Evolutionary conservation across 2,329 filamentous ascomycete species (phyloP), one percentile per base, ranked within the genome.

Genomic region (Fusarium sp.): DNA sequence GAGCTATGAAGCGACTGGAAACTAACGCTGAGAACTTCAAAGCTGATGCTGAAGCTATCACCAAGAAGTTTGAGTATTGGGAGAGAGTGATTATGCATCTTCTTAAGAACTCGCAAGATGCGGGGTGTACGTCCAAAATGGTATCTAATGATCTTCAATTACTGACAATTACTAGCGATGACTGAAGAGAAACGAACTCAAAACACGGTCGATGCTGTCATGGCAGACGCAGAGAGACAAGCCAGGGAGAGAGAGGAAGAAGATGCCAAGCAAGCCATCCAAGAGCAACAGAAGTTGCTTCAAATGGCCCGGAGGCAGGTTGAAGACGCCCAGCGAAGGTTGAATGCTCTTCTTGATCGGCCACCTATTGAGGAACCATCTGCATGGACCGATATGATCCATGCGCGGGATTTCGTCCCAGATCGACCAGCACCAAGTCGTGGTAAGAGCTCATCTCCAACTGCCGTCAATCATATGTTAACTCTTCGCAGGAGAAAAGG

Each of bases 21-120:
- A 26, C 32, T 22, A 52, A 52, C 24, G 50, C 50, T 6, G n/a
- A 52, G n/a, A 36, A 52, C 50, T 52, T 52, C 50, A 52, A 52
- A 26, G 50, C 50, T 8, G 50, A 52, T 34, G 50, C 50, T 13
- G 50, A 52, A 12, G 50, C 50, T 26, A 52, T 52, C 6, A 52
- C 32, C 13, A 52, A 36, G 4, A 52, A 26, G 32, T 52, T 52
- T 36, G 50, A 52, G 13, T 52, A 36, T 18, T 52, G 50, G 50
- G 50, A 52, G 50, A 52, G 3, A 15, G 50, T 52, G 9, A 52
- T 52, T 11, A 52, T 52, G 50, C 50, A 52, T 52, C 30, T 36
- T 9, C 18, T 22, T 9, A 52, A 52, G n/a, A 52, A 22, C n/a
- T 52, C 50, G 4, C n/a, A 52, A 36, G 50, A 52, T 18, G n/a